Base-by-base conservation (phyloP, 202 grass and related monocot genomes). In the Zoysia matrella region DNA sequence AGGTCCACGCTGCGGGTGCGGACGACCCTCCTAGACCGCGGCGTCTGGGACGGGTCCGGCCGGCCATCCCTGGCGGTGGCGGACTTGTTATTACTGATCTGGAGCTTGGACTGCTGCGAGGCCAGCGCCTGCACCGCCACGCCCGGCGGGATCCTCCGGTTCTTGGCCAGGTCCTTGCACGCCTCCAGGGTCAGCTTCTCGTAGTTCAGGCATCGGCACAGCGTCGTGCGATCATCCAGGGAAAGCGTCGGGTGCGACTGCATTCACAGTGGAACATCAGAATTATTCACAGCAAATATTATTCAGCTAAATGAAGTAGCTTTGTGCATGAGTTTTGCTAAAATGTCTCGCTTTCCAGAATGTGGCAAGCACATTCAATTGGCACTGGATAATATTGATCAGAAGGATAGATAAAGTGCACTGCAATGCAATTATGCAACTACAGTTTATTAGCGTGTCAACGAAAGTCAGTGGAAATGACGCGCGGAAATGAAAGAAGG, bases 151-250 rank as follows among this genome's bases (percentile, higher is more conserved):
- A 97, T 90, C 75, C 94, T 57, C 15, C 77, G 77, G 85, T 92
- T 94, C 88, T 90, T 92, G 11, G 94, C 94, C 11, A 97, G 84
- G 65, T 97, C 87, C 55, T 92, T 97, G 89, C 94, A 94, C 47
- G 83, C 87, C 77, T 87, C 89, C 14, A 97, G 83, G 0, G 87
- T 97, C 42, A 97, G 86, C 76, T 97, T 97, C 85, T 94, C 94
- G 49, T 94, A 94, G 85, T 97, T 97, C 16, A 94, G 82, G 85
- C 91, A 97, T 41, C 89, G 84, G 76, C 94, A 97, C 43, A 97
- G 69, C 64, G 80, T 79, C 11, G 87, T 85, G 22, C 89, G 72
- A 47, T 97, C 94, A 53, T 97, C 94, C 1, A 80, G 58, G 5
- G 86, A 87, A 52, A 94, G 75, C 6, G 57, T 77, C 42, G 80